phyloP scores from a whole-genome alignment of 2,329 filamentous ascomycete genomes.

The Cladobotryum protrusum region DNA sequence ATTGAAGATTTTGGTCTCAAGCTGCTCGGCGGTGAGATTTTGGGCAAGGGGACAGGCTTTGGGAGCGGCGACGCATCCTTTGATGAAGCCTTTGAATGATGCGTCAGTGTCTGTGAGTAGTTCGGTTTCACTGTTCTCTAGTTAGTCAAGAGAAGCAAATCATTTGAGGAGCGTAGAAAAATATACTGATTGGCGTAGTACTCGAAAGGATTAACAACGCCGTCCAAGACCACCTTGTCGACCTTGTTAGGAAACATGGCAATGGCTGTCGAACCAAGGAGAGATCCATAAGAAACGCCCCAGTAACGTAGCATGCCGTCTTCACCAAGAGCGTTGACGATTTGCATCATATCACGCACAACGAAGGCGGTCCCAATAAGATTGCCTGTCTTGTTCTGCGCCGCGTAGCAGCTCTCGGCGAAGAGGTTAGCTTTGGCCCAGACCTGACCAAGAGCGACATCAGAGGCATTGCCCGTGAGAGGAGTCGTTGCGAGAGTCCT shows the following conservation, averaged over 20 bases:
- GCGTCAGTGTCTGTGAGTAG: slow-evolving; percentile 20
- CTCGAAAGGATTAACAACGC: slow-evolving; percentile 21
- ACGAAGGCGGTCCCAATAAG: slow-evolving; percentile 38
- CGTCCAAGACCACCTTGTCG: slow-evolving; percentile 8
- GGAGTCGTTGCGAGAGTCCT: not conserved
- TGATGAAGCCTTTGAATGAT: slow-evolving; percentile 21
- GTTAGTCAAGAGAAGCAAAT: not conserved
- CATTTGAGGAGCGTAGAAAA: not conserved
- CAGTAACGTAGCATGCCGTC: slow-evolving; percentile 28
- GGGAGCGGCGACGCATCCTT: slow-evolving; percentile 19
- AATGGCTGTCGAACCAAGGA: slow-evolving; percentile 5
- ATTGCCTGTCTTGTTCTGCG: slow-evolving; percentile 23
- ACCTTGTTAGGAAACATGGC: slow-evolving; percentile 10
- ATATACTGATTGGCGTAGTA: slow-evolving; percentile 17
- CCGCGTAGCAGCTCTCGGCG: slow-evolving; percentile 16
- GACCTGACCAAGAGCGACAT: slow-evolving; percentile 15
- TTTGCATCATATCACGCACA: slow-evolving; percentile 37
- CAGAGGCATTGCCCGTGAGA: slow-evolving; percentile 14
- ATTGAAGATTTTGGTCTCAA: slow-evolving; percentile 28
- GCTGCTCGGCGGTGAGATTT: slow-evolving; percentile 25
- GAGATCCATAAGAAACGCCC: slow-evolving; percentile 8
- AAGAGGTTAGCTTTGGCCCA: slow-evolving; percentile 19
- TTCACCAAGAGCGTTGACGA: slow-evolving; percentile 36
- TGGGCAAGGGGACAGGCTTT: slow-evolving; percentile 22
- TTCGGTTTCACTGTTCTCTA: slow-evolving; percentile 15